Percentiles rank a stretch among this genome's conserved stretches.
Conservation (phyloP, 1,284 basidiomycete genomes). For the Leccinum fallax region DNA sequence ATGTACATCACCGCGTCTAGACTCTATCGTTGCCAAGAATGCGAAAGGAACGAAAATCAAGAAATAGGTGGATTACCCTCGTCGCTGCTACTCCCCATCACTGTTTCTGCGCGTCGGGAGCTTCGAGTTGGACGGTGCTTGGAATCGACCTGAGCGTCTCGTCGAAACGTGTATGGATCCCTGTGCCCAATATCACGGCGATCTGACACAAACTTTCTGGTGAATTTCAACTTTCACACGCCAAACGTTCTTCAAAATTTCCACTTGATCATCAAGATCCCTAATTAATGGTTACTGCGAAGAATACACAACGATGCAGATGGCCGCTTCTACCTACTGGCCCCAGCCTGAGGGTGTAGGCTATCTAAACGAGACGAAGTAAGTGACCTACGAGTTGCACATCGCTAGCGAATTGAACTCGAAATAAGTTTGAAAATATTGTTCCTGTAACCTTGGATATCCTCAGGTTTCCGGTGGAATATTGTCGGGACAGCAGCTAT, state of each 20-base stretch:
- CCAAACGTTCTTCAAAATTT: not conserved
- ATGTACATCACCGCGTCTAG: conserved; percentile 10
- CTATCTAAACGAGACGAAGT: not conserved
- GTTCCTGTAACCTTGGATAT: conserved; percentile 1
- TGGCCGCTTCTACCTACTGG: not conserved
- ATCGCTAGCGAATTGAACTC: not conserved
- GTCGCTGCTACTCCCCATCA: not conserved
- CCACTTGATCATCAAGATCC: not conserved
- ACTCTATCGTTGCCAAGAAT: conserved; percentile 1
- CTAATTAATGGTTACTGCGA: not conserved
- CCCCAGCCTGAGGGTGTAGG: not conserved
- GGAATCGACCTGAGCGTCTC: not conserved
- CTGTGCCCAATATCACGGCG: not conserved
- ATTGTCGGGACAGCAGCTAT: conserved; percentile 12
- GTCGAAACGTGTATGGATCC: not conserved
- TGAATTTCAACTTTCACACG: not conserved
- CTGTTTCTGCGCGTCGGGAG: not conserved
- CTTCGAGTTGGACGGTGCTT: not conserved
- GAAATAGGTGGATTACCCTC: not conserved
- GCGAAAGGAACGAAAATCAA: not conserved
- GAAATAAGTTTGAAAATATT: conserved; percentile 9
- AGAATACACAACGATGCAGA: not conserved
- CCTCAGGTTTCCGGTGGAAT: conserved; percentile 9
- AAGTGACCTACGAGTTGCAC: not conserved
- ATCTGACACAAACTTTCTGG: not conserved